These are phyloP conservation scores for Alisma plantagoaquatica DNA, from an alignment of 106 monocot genomes.

Conservation along the genomic window DNA sequence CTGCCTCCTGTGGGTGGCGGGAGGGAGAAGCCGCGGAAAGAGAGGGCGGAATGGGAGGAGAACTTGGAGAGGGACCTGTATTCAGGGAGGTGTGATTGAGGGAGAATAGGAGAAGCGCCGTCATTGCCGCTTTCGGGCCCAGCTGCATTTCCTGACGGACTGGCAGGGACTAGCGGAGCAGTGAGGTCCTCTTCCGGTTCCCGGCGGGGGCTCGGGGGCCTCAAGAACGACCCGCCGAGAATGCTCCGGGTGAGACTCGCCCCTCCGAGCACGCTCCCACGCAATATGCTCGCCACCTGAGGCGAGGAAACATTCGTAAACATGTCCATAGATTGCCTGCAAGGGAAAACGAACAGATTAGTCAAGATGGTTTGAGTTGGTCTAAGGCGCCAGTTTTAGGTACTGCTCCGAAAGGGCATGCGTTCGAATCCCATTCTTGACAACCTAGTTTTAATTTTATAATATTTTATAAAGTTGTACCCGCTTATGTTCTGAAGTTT, in stretches of 20 bases:
- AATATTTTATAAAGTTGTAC: too few species aligned
- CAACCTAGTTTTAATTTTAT: background rate
- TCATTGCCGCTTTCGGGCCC: too few species aligned
- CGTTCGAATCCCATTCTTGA: slow-evolving; percentile 30
- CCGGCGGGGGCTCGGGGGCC: background rate
- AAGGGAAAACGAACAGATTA: background rate
- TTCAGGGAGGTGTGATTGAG: background rate
- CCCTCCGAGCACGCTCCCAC: slow-evolving; percentile 9
- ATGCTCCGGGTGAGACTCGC: slow-evolving; percentile 18
- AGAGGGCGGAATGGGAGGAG: slow-evolving; percentile 8
- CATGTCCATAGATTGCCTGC: slow-evolving; percentile 44
- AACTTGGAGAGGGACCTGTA: background rate
- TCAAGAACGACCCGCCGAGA: slow-evolving; percentile 11
- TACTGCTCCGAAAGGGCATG: slow-evolving; percentile 37
- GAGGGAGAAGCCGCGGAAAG: slow-evolving; percentile 2
- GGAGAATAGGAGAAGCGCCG: background rate
- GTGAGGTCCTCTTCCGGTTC: background rate
- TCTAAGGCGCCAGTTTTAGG: slow-evolving; percentile 39
- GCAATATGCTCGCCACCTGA: background rate
- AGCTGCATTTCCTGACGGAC: too few species aligned
- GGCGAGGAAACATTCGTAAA: slow-evolving; percentile 24
- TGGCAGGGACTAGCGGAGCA: slow-evolving; percentile 10
- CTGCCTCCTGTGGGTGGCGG: slow-evolving; percentile 16
- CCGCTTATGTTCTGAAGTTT: too few species aligned
- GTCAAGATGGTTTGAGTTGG: slow-evolving; percentile 15